Percentiles rank a stretch among this genome's conserved stretches.
phyloP scores from a whole-genome alignment of 768 basidiomycete genomes.

The Termitomyces sp. region DNA sequence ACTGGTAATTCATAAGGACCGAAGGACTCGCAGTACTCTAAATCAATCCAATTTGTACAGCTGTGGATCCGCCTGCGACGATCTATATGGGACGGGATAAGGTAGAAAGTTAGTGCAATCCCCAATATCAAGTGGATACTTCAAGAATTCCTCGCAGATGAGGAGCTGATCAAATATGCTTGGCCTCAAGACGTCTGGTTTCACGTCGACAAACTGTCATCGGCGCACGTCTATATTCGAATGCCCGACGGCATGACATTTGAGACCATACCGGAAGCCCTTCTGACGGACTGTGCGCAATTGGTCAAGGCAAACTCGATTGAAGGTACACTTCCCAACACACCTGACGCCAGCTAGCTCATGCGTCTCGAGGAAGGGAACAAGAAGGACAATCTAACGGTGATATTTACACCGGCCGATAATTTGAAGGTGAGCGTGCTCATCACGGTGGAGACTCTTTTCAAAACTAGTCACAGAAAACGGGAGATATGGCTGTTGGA shows the following conservation, averaged over 20 bases:
- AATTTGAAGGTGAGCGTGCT: constrained; percentile 75
- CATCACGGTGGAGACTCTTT: neutral
- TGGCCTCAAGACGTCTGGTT: constrained; percentile 92
- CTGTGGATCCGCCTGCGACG: constrained; percentile 55
- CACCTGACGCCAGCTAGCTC: neutral
- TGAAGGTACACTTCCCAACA: constrained; percentile 54
- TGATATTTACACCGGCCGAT: constrained; percentile 91
- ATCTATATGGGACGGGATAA: constrained; percentile 98
- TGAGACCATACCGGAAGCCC: constrained; percentile 79
- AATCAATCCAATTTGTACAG: constrained; percentile 27
- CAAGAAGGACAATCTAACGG: constrained; percentile 89
- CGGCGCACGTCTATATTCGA: constrained; percentile 95
- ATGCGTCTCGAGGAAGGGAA: constrained; percentile 59
- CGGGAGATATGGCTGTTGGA: constrained; percentile 96
- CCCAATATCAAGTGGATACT: neutral
- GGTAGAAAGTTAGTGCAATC: constrained; percentile 71
- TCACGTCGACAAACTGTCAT: constrained; percentile 97
- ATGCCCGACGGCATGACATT: constrained; percentile 79
- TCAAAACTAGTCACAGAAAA: constrained; percentile 58
- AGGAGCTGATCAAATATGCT: constrained; percentile 91
- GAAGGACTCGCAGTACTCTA: neutral
- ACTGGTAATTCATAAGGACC: constrained; percentile 25
- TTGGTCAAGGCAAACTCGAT: constrained; percentile 98
- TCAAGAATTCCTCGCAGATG: constrained; percentile 53
- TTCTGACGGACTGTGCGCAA: constrained; percentile 87